phyloP scores from a whole-genome alignment of 2,329 filamentous ascomycete species.

The Aspergillus spinulosporus region DNA sequence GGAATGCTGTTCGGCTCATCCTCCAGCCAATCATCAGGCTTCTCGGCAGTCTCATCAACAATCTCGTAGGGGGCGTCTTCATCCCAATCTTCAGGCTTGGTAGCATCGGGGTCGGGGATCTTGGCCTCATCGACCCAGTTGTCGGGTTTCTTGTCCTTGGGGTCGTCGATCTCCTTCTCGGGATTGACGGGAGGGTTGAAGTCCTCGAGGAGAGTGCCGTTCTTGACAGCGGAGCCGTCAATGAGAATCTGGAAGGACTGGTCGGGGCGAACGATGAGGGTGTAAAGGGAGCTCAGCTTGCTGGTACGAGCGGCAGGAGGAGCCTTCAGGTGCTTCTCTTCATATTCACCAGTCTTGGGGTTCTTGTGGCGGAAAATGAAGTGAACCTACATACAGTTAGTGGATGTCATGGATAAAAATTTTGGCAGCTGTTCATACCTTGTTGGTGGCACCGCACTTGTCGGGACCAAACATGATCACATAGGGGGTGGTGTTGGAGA shows the following conservation, averaged over 20 bases:
- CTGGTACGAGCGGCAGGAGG: slow-evolving; percentile 82
- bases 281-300: slow-evolving; percentile 95
- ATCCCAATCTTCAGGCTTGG: slow-evolving; percentile 98
- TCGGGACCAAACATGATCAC: slow-evolving; percentile 99
- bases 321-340: slow-evolving; percentile 95
- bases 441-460: slow-evolving; percentile 99
- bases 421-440: slow-evolving; percentile 57
- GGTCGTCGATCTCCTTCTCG: slow-evolving; percentile 88
- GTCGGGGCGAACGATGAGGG: slow-evolving; percentile 92
- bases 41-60: slow-evolving; percentile 85
- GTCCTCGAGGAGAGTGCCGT: slow-evolving; percentile 89
- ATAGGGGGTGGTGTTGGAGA: slow-evolving; percentile 95
- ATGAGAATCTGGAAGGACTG: slow-evolving; percentile 93
- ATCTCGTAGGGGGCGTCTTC: slow-evolving; percentile 98
- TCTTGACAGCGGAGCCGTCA: slow-evolving; percentile 84
- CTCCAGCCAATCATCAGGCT: slow-evolving; percentile 95
- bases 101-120: slow-evolving; percentile 88
- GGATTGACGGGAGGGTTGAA: slow-evolving; percentile 95
- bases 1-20: slow-evolving; percentile 78
- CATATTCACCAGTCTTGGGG: slow-evolving; percentile 98
- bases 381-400: slow-evolving; percentile 54
- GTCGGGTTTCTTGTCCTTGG: slow-evolving; percentile 88
- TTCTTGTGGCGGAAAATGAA: slow-evolving; percentile 99
- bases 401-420: neutral
- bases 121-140: slow-evolving; percentile 94